Evolutionary conservation across 306 rosid species (phyloP), one percentile per base, ranked within the genome.

Genomic region (Castanea crenata): DNA sequence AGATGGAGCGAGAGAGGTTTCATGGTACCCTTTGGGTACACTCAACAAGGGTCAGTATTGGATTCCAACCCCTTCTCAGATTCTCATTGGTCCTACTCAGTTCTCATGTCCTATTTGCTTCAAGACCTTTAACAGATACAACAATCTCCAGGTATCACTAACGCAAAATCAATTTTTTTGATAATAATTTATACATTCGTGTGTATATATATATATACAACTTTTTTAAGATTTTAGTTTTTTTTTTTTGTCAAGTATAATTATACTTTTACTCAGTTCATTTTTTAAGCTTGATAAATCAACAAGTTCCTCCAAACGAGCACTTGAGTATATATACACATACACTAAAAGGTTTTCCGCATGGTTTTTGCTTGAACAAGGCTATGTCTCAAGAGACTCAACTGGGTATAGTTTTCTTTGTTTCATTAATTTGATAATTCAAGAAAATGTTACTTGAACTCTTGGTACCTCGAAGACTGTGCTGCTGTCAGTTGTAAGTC

Each of bases 21-120:
- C 87, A 56, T 76, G 69, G 51, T 62, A 84, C 31, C 75, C 89
- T 83, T 76, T 79, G 55, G 84, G 86, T 23, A 69, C 70, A 76
- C 57, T 79, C 76, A 82, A 80, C 73, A 90, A 90, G 86, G 90
- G 89, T 20, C 96, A 89, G 74, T 91, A 89, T 69, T 93, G 97
- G 97, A 93, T 93, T 80, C 97, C 97, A 0, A 93, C 92, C 63
- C 90, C 96, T 57, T 89, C 97, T 23, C 96, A 93, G 88, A 93
- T 93, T 80, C 96, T 93, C 55, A 87, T 88, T 63, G 97, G 97
- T 35, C 96, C 97, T 79, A 88, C 94, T 73, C 97, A 89, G 70
- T 91, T 91, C 74, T 86, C 92, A n/a, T 92, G 97, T 68, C 86
- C 88, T 41, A 83, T 92, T 59, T 93, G 97, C 89, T 87, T 89